Evolutionary conservation across 208 protist genomes (phyloP), one percentile per base, ranked within the genome.

Genomic region (Wallacemonas sp.): DNA sequence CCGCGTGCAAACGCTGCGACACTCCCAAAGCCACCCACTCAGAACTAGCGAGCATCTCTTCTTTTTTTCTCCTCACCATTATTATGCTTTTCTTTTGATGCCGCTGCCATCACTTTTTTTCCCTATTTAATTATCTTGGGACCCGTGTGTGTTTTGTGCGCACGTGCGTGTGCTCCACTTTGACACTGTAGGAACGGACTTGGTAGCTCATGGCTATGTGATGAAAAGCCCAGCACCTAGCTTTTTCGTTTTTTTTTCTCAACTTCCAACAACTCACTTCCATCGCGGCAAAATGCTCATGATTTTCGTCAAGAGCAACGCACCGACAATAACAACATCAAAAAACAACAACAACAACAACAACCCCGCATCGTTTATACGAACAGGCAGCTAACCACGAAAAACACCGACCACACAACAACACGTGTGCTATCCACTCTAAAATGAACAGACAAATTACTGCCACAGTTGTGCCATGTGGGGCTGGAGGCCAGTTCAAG

Each of bases 191-290:
- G n/a, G n/a, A n/a, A n/a, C n/a, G n/a, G n/a, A 3, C 20, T 48
- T 23, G 20, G 18, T 20, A 25, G 18, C 44, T 7, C 3, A 7
- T 48, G 18, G 20, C 18, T 48, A 23, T 48, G 44, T 48, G 44
- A 25, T 4, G 18, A 23, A 3, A 48, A 48, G 7, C 18, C 31
- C 52, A 4, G 7, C 38, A 44, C 22, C 44, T 29, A 32, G 11
- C 31, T 28, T 16, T 26, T 62, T 44, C 36, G 3, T 29, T 55
- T 63, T 36, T 4, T 16, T 55, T 63, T 49, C 22, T 59, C 52
- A 59, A 59, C 44, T 64, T 48, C 25, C 49, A 66, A 42, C 25
- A 42, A 63, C 32, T 52, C 28, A 38, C 31, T 41, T 18, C 22
- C 29, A 28, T 16, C 36, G 33, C 33, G 26, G 10, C 36, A 41